Conservation (phyloP, 2,329 filamentous ascomycete genomes). For the Botryotinia convoluta region DNA sequence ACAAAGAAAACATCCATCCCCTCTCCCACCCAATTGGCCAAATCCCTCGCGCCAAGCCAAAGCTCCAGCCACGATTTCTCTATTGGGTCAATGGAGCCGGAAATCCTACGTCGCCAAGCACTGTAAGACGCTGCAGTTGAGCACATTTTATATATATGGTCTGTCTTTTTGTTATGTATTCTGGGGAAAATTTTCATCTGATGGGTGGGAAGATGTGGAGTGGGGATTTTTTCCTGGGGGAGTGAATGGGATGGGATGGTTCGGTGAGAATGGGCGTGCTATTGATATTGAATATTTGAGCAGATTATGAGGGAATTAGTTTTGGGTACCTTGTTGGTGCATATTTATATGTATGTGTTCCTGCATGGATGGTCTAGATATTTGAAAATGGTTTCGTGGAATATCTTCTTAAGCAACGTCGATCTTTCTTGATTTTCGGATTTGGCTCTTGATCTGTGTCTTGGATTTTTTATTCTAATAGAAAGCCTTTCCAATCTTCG, state of each 20-base stretch:
- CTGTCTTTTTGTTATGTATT: neutral
- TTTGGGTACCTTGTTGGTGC: neutral
- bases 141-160: slow-evolving; percentile 13
- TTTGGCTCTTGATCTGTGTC: neutral
- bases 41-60: neutral
- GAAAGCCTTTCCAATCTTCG: neutral
- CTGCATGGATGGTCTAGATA: neutral
- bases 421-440: neutral
- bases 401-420: neutral
- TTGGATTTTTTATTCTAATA: neutral
- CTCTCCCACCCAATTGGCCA: neutral
- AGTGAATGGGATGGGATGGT: neutral
- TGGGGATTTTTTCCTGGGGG: too few species aligned
- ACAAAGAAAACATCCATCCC: neutral
- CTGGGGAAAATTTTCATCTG: too few species aligned
- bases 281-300: slow-evolving; percentile 8
- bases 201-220: neutral
- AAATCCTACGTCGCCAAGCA: neutral
- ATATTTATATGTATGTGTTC: neutral
- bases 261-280: neutral
- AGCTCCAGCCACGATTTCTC: neutral
- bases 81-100: neutral
- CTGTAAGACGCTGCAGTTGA: neutral
- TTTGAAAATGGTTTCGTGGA: too few species aligned
- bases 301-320: slow-evolving; percentile 16